Evolutionary conservation across 345 rosid genomes (phyloP), one percentile per base, ranked within the genome.

Genomic region (Bruguiera gymnorhiza): DNA sequence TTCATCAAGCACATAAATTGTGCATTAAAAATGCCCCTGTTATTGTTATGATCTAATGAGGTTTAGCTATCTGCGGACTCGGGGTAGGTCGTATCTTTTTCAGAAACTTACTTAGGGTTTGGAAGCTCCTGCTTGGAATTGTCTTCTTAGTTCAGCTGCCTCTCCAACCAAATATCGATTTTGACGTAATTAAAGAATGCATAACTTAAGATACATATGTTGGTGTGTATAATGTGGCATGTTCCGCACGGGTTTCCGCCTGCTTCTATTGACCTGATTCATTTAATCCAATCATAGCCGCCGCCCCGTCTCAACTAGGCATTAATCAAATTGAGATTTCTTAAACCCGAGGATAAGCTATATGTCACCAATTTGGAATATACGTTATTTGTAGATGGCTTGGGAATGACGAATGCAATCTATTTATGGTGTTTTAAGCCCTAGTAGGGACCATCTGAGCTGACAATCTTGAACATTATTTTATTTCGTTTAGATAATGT

Each of bases 381-480:
- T 54, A 54, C 16, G 36, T 32, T 27, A 62, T 68, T 15, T 43
- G 54, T 60, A 50, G 50, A 29, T 69, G 18, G 59, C 39, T 54
- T 16, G 65, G 58, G 37, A 63, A 52, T 53, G 70, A 69, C 75
- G 72, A 59, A 27, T 64, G 64, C 72, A 43, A 63, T 67, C 70
- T 59, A 63, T 39, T 70, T 66, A 67, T 1, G 68, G 30, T 60
- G 63, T 32, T 20, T 54, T 31, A 31, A 63, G 46, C 31, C 31
- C 8, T 16, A 20, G 70, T 71, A 65, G 78, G 82, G 80, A 60
- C 82, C 76, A 75, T 60, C 16, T 1, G 31, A 54, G 60, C 27
- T 65, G 62, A 46, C 21, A 69, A 62, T 69, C 70, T 72, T 69
- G 37, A 71, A 46, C 56, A 68, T 30, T 46, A 57, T 48, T 62